A percentile compares a stretch with the other conserved stretches of the same genome.
Evolutionary conservation across 495 filamentous ascomycete species (phyloP).

Genomic region (Podospora conica): DNA sequence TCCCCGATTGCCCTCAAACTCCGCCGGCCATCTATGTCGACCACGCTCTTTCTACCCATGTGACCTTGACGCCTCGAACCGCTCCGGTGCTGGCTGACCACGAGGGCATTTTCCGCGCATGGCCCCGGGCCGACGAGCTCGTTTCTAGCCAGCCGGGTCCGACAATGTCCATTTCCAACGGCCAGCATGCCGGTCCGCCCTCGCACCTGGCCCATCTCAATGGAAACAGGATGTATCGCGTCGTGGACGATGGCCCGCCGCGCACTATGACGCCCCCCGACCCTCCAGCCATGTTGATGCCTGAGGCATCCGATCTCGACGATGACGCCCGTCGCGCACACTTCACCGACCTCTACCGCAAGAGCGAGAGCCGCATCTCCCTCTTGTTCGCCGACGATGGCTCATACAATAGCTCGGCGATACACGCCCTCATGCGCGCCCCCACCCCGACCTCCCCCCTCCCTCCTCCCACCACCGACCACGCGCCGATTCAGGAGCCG

Average conservation of each 20-base stretch:
- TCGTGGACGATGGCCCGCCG: conserved; percentile 33
- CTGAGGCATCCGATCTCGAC: conserved; percentile 48
- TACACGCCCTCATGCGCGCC: conserved; percentile 36
- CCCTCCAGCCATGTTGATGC: conserved; percentile 34
- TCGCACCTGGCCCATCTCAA: conserved; percentile 29
- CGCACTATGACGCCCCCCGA: conserved; percentile 36
- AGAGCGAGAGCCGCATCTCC: conserved; percentile 39
- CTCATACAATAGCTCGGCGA: conserved; percentile 40
- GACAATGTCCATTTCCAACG: conserved; percentile 48
- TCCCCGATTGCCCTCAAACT: conserved; percentile 28
- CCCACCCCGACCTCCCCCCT: conserved; percentile 25
- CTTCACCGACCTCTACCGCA: conserved; percentile 40
- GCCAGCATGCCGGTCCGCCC: conserved; percentile 44
- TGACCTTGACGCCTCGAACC: conserved; percentile 31
- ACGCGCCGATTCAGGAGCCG: conserved; percentile 41
- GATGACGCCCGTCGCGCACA: conserved; percentile 39
- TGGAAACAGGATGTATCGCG: conserved; percentile 27
- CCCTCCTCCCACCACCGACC: conserved; percentile 42
- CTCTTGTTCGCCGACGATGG: conserved; percentile 78
- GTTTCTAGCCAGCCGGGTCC: conserved; percentile 29
- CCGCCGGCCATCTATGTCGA: conserved; percentile 35
- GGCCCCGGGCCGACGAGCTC: conserved; percentile 36
- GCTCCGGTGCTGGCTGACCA: conserved; percentile 38
- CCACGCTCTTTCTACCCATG: conserved; percentile 34
- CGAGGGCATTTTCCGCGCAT: conserved; percentile 45